phyloP scores from a whole-genome alignment of 306 rosid species.

The Vachellia collinsii region DNA sequence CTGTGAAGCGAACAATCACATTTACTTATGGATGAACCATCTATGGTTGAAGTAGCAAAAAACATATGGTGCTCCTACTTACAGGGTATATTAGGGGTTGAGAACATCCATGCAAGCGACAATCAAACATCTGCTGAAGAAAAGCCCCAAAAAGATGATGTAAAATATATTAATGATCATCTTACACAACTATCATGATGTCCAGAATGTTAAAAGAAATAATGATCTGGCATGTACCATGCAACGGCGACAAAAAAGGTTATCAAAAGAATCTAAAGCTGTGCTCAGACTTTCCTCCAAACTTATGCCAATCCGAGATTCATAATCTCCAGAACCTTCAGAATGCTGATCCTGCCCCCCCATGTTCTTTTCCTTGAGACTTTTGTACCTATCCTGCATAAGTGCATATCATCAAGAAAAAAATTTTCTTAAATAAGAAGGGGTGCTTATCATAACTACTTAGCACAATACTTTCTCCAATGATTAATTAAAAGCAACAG shows the following conservation, averaged over 20 bases:
- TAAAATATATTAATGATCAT: constrained; percentile 20
- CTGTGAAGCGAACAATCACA: constrained; percentile 61
- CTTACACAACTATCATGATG: constrained; percentile 24
- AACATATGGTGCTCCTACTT: constrained; percentile 45
- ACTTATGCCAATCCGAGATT: constrained; percentile 54
- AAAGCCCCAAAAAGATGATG: constrained; percentile 42
- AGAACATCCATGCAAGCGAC: constrained; percentile 94
- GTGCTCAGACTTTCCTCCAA: constrained; percentile 77
- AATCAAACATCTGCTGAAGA: constrained; percentile 84
- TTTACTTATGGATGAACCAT: constrained; percentile 40
- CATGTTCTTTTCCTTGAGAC: constrained; percentile 58
- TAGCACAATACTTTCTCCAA: constrained; percentile 1
- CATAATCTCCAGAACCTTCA: constrained; percentile 51
- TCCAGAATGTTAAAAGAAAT: constrained; percentile 30
- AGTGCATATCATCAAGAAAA: constrained; percentile 33
- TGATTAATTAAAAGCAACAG: constrained; percentile 29
- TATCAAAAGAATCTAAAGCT: constrained; percentile 94
- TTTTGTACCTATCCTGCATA: constrained; percentile 71
- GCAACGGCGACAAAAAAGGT: constrained; percentile 96
- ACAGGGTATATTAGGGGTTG: constrained; percentile 79
- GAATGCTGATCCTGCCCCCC: constrained; percentile 44
- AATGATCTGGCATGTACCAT: constrained; percentile 59
- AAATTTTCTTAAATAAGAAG: constrained; percentile 28
- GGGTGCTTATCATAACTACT: constrained; percentile 29
- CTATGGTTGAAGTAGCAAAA: constrained; percentile 11